Evolutionary conservation across 2,329 filamentous ascomycete species (phyloP), one percentile per base, ranked within the genome.

Genomic region (Ampelomyces quisqualis): DNA sequence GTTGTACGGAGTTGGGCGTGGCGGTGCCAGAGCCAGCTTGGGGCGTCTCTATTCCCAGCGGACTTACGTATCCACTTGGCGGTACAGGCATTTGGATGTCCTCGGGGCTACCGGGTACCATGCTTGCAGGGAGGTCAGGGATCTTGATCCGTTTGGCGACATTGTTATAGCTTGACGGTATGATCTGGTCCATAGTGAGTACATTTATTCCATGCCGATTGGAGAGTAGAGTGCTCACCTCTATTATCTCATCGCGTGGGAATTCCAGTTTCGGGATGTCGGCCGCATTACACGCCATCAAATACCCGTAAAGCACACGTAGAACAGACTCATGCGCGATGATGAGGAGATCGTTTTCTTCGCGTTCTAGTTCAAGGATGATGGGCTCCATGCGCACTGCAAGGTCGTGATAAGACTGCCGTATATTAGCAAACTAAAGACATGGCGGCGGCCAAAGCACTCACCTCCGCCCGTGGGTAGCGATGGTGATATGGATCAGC

Each of bases 281-380:
- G 68, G 86, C 86, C 7, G 94, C 90, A 65, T 91, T 93, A 72
- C 93, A 97, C 57, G 95, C 93, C 93, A 98, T 98, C 26, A 98
- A 77, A 69, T 98, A 98, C 17, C 90, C 90, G 65, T 98, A 98
- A 3, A 98, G 78, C 17, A 98, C 93, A 29, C 93, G 87, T 32
- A 98, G 78, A n/a, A 98, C 93, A 36, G 89, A 95, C 69, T 98
- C 93, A 68, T 98, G 93, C 1, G 93, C 93, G 55, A 98, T 96
- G 63, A 98, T 96, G 38, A 98, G 79, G n/a, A 98, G 78, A 65
- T 98, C 93, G 53, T 94, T 95, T 58, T 96, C 88, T 72, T 98
- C 93, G 29, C 93, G 85, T 73, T 98, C 93, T 10, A 98, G 80
- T 67, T 98, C 93, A 20, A 98, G 80, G 62, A 98, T 98, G 60